phyloP scores from a whole-genome alignment of 768 basidiomycete species.

The Suillus placidus region DNA sequence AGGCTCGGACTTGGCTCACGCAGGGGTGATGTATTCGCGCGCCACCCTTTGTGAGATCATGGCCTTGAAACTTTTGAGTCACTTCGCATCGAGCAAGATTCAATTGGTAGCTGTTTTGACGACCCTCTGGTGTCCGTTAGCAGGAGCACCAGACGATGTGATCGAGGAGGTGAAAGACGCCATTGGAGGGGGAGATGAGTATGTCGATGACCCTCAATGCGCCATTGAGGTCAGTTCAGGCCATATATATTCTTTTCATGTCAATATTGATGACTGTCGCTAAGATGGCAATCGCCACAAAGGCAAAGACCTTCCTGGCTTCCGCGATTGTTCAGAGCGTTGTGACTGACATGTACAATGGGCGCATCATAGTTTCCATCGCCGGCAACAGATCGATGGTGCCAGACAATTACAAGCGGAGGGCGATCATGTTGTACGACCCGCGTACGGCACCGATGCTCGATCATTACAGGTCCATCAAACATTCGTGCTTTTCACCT shows the following conservation, averaged over 20 bases:
- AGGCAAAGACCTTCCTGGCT: slow-evolving; percentile 82
- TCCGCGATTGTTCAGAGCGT: slow-evolving; percentile 85
- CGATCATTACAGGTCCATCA: slow-evolving; percentile 74
- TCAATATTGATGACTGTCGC: background rate
- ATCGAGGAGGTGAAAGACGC: slow-evolving; percentile 65
- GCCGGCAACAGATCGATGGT: slow-evolving; percentile 72
- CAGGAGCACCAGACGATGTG: slow-evolving; percentile 69
- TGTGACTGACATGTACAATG: slow-evolving; percentile 84
- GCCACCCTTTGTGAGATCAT: slow-evolving; percentile 87
- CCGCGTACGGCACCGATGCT: slow-evolving; percentile 67
- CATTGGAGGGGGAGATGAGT: slow-evolving; percentile 59
- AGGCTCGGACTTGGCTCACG: slow-evolving; percentile 73
- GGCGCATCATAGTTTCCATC: slow-evolving; percentile 70
- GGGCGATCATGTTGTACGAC: slow-evolving; percentile 74
- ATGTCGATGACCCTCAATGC: slow-evolving; percentile 68
- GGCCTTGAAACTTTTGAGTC: slow-evolving; percentile 82
- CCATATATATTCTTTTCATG: background rate
- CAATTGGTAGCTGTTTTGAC: slow-evolving; percentile 78
- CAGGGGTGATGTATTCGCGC: slow-evolving; percentile 67
- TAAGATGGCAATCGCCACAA: slow-evolving; percentile 87
- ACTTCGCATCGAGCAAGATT: slow-evolving; percentile 75
- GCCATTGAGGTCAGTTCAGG: slow-evolving; percentile 74
- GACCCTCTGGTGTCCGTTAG: slow-evolving; percentile 81
- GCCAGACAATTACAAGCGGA: slow-evolving; percentile 87
- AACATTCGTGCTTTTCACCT: slow-evolving; percentile 5